A percentile compares a stretch with the other conserved stretches of the same genome.
Evolutionary conservation across 208 protist genomes (phyloP).

Genomic region (Acanthamoeba polyphaga): DNA sequence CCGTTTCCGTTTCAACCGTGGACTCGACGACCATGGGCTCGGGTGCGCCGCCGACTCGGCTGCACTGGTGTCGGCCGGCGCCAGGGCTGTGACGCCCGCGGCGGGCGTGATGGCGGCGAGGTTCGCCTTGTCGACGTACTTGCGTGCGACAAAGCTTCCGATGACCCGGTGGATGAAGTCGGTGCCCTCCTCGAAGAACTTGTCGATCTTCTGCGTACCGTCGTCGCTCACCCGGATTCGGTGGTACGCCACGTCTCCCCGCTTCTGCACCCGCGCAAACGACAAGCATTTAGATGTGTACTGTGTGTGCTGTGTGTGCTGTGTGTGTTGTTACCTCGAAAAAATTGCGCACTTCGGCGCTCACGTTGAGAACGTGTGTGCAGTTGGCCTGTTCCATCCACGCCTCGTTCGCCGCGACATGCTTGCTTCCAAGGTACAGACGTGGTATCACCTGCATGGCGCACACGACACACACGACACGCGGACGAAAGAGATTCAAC

Average conservation of each 20-base stretch:
- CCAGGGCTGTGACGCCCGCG: neutral
- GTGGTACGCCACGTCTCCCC: neutral
- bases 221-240: conserved; percentile 30
- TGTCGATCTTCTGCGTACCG: conserved; percentile 50
- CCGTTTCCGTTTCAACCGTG: no score
- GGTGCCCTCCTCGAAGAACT: conserved; percentile 55
- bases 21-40: no score
- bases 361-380: conserved; percentile 31
- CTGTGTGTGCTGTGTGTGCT: neutral
- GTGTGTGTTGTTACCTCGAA: neutral
- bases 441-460: neutral
- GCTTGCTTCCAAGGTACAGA: conserved; percentile 27
- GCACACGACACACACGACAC: neutral
- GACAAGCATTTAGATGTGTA: no score
- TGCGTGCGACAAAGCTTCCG: conserved; percentile 6
- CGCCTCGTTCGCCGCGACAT: neutral
- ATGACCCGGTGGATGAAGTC: conserved; percentile 46
- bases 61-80: neutral
- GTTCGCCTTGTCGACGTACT: conserved; percentile 26
- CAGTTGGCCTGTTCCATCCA: neutral
- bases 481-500: neutral
- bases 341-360: conserved; percentile 38
- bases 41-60: no score
- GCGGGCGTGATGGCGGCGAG: neutral
- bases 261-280: neutral